Base-by-base conservation (phyloP, 495 filamentous ascomycete species). In the Tirmania nivea region DNA sequence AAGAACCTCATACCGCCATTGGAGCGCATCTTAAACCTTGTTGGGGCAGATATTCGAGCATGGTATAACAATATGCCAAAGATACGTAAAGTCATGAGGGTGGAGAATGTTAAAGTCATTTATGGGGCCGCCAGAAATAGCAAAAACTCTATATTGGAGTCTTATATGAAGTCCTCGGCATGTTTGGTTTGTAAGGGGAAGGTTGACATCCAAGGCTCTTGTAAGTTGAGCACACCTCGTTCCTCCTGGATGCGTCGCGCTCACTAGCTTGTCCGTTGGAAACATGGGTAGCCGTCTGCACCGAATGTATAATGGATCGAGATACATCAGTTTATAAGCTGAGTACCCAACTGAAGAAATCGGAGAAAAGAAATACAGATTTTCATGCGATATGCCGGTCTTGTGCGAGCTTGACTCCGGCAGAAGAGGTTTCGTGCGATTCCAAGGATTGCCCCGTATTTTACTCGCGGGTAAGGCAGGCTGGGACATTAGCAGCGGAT, bases 1-100 rank as follows among this genome's bases (percentile, higher is more conserved):
- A 96, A 94, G 70, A 95, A 94, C 61, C 61, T 97, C 21, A 90
- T 97, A 50, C 92, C 92, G 17, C 90, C 90, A 3, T 73, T 97
- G 3, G 90, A 93, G 67, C 78, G 90, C 12, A 96, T 97, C 52
- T 96, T 97, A 73, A 94, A 92, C 64, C 78, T 97, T 11, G 86
- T 96, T 25, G 90, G 90, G 34, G 90, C 87, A 17, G 92, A 92
- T 66, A 83, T 96, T 11, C 72, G 83, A 14, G 72, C 76, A 53
- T 97, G 90, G 90, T 96, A 87, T 56, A 87, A 94, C 52, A 86
- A 94, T 66, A 93, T 94, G 86, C 90, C 90, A 20, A 94, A 92
- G 3, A 76, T 89, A 37, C 75, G 77, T 63, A 81, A 35, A 75
- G 78, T 58, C 65, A 64, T 34, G 59, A 61, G 39, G 51, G 58